These are phyloP conservation scores for Pseudopithomyces maydicus DNA, from an alignment of 2,329 filamentous ascomycete genomes.

Conservation along the genomic window DNA sequence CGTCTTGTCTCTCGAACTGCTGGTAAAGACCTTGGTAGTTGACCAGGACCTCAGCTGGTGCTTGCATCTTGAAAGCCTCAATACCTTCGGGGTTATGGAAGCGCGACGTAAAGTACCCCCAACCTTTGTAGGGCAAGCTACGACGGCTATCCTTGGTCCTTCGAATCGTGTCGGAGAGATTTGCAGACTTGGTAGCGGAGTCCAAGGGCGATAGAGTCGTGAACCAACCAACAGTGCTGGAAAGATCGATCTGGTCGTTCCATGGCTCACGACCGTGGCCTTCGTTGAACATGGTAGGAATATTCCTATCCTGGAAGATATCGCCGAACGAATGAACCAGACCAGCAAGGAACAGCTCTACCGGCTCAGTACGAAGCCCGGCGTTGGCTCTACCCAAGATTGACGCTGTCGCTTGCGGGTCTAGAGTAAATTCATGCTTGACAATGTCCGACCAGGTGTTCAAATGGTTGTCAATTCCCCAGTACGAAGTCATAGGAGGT, in stretches of 20 bases:
- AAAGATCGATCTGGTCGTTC: constrained; percentile 52
- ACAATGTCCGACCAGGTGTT: constrained; percentile 41
- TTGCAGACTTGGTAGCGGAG: constrained; percentile 25
- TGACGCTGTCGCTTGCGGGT: constrained; percentile 35
- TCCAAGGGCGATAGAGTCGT: constrained; percentile 37
- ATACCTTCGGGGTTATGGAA: constrained; percentile 9
- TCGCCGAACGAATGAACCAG: constrained; percentile 50
- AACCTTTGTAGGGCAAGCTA: no score
- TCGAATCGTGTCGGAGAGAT: neutral
- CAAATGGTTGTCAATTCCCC: constrained; percentile 39
- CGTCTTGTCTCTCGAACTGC: neutral
- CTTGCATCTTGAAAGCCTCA: constrained; percentile 7
- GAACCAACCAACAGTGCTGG: constrained; percentile 58
- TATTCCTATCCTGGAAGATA: constrained; percentile 48
- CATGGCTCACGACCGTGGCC: constrained; percentile 56
- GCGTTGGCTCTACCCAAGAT: constrained; percentile 34
- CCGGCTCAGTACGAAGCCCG: constrained; percentile 38
- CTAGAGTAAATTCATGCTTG: constrained; percentile 33
- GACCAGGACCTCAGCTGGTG: neutral
- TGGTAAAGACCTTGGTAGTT: neutral
- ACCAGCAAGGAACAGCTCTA: constrained; percentile 43
- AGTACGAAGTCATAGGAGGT: constrained; percentile 27
- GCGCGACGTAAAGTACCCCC: no score
- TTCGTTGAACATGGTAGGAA: constrained; percentile 54
- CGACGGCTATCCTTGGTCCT: no score